Evolutionary conservation across 768 basidiomycete species (phyloP), one percentile per base, ranked within the genome.

Genomic region (Pulveroboletus sp.): DNA sequence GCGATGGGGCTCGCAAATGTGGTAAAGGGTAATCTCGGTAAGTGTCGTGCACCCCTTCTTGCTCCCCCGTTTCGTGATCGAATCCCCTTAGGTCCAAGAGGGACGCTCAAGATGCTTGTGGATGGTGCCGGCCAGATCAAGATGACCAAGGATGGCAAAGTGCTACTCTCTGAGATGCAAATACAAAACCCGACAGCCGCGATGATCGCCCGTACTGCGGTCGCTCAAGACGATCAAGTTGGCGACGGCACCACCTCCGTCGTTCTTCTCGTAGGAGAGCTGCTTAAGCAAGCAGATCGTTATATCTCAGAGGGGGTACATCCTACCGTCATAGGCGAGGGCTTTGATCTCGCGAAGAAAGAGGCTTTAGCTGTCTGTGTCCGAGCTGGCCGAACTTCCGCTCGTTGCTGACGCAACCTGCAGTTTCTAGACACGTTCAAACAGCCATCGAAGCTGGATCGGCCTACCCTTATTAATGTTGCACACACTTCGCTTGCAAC

Each of bases 61-160:
- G 32, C 49, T 49, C 31, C 46, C 47, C 43, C 38, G 43, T 47
- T 44, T 39, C 42, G 54, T 41, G 68, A 70, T 69, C 65, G 53
- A 55, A 51, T 44, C 43, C 58, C 38, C 46, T 44, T 56, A 95
- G 94, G 95, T 40, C 96, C 96, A 17, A 77, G 95, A 71, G 96
- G 96, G 51, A 98, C 96, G 0, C 80, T 97, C 59, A 99, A 99
- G 77, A 98, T 99, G 95, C 84, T 99, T 46, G 96, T 99, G 38
- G 96, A 98, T 70, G 96, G 96, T 49, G 78, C 94, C 12, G 96
- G 96, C 9, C 90, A 93, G 73, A 94, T 99, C 70, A 99, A 98
- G 80, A 94, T 99, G 90, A 98, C 96, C 57, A 99, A 98, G 77
- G 96, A 98, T 64, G 96, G 96, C 56, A 99, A 99, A 74, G 95